A percentile compares a stretch with the other conserved stretches of the same genome.
Evolutionary conservation across 129 eudicot species (phyloP).

Genomic region (Flaveria linearis): DNA sequence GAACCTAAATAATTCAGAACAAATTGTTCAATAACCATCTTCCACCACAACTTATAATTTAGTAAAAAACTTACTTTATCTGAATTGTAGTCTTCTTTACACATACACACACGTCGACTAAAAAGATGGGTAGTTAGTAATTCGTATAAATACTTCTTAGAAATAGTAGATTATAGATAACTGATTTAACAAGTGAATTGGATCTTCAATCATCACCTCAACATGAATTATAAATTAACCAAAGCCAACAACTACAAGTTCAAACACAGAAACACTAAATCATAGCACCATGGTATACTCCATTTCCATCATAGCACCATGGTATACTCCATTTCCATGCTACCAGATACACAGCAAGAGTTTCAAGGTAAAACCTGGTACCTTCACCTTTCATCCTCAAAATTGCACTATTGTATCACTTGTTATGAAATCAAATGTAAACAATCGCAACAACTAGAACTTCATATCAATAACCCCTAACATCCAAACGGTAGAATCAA

Average conservation of each 20-base stretch:
- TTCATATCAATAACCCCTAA: not conserved
- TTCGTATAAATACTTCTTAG: not conserved
- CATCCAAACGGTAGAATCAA: conserved; percentile 11
- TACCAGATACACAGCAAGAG: no score
- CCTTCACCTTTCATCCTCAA: no score
- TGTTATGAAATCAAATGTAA: conserved; percentile 5
- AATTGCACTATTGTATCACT: not conserved
- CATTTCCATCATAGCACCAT: not conserved
- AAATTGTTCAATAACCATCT: not conserved
- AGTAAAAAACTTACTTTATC: not conserved
- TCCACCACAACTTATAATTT: conserved; percentile 15
- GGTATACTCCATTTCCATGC: no score
- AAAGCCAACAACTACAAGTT: conserved; percentile 1
- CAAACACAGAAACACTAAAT: not conserved
- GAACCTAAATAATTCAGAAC: not conserved
- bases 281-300: not conserved
- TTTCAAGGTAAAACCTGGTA: no score
- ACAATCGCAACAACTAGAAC: conserved; percentile 4
- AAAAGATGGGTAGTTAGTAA: no score
- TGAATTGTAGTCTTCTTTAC: not conserved
- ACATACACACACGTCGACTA: not conserved
- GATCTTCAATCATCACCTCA: conserved; percentile 10
- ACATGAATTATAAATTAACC: not conserved
- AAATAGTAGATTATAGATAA: not conserved
- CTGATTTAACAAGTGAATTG: not conserved